Evolutionary conservation across 2,329 filamentous ascomycete species (phyloP).

Genomic region (Exophiala lecanii-corni): DNA sequence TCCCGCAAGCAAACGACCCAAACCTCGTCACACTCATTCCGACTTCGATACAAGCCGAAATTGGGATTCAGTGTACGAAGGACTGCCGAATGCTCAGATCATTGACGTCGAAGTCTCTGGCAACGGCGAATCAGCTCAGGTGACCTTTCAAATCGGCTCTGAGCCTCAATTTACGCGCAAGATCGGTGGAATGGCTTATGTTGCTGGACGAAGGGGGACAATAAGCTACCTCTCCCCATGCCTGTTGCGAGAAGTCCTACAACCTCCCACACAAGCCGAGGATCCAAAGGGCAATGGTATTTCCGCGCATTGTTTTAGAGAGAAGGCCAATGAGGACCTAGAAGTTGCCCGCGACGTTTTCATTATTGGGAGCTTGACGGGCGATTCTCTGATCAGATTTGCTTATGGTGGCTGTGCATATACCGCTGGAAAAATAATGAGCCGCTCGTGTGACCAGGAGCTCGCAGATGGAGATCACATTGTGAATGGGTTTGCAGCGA

Average conservation of each 20-base stretch:
- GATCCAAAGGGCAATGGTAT: constrained; percentile 34
- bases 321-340: constrained; percentile 48
- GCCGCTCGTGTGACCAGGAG: constrained; percentile 2
- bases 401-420: constrained; percentile 56
- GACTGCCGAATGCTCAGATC: constrained; percentile 51
- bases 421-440: constrained; percentile 50
- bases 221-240: constrained; percentile 47
- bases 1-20: constrained; percentile 27
- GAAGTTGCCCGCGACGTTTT: constrained; percentile 52
- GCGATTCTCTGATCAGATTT: constrained; percentile 57
- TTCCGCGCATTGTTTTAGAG: constrained; percentile 50
- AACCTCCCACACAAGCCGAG: constrained; percentile 2
- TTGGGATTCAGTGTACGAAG: constrained; percentile 51
- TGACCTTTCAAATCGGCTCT: constrained; percentile 42
- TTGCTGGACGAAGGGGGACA: constrained; percentile 53
- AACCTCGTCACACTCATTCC: constrained; percentile 29
- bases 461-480: not conserved
- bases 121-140: constrained; percentile 29
- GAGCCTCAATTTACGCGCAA: constrained; percentile 42
- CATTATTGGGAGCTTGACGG: constrained; percentile 55
- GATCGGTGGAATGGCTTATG: constrained; percentile 50
- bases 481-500: not conserved
- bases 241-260: constrained; percentile 44
- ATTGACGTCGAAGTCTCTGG: constrained; percentile 33
- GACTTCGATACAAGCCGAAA: constrained; percentile 45